These are phyloP conservation scores for Sporothrix sp. DNA, from an alignment of 2,329 filamentous ascomycete genomes.

Conservation along the genomic window DNA sequence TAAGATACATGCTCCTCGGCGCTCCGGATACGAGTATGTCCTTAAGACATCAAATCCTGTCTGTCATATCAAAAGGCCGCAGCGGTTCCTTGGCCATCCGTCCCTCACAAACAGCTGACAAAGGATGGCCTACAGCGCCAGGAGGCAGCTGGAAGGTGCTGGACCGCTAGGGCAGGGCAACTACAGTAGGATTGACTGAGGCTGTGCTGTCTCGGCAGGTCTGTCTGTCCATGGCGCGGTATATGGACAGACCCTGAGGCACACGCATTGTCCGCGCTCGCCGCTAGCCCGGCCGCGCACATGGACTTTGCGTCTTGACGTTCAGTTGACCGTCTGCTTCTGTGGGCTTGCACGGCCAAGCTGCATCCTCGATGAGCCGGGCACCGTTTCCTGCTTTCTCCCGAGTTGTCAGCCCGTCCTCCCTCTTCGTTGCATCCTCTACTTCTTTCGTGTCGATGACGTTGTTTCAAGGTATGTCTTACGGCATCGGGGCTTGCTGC, in stretches of 20 bases:
- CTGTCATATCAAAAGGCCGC: no score
- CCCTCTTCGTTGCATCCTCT: neutral
- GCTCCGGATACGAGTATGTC: no score
- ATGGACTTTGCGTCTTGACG: neutral
- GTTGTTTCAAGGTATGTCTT: no score
- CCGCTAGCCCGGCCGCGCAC: neutral
- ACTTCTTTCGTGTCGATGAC: neutral
- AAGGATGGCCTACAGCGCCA: neutral
- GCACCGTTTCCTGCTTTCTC: neutral
- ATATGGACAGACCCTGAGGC: neutral
- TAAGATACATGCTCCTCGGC: no score
- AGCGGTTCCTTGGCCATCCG: no score
- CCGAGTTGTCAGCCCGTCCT: neutral
- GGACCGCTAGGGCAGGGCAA: no score
- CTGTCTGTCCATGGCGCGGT: neutral
- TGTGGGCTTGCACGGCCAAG: no score
- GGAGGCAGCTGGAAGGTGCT: no score
- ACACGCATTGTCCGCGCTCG: neutral
- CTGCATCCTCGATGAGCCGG: no score
- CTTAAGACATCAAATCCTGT: no score
- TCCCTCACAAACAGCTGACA: no score
- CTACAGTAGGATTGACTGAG: neutral
- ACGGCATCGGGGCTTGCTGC: no score
- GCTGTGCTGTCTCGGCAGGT: neutral
- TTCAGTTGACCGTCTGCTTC: neutral